These are phyloP conservation scores for Aquilaria agallochum DNA, from an alignment of 441 rosid genomes.

Conservation along the genomic window DNA sequence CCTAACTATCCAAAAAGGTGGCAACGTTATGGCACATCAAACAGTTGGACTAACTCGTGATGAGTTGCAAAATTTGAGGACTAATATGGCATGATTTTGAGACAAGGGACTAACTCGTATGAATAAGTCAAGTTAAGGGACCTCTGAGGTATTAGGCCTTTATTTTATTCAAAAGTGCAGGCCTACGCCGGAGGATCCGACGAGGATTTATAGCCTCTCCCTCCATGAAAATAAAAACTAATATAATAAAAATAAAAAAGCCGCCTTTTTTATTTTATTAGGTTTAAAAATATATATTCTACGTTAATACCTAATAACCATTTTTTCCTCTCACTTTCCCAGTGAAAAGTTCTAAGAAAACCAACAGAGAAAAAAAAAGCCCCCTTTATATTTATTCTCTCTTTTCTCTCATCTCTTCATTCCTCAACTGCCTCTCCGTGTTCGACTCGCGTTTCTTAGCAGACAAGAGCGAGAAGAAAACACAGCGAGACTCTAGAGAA, in stretches of 20 bases:
- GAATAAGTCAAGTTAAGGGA: neutral
- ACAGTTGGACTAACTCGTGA: too few relatives aligned
- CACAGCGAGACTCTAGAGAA: neutral
- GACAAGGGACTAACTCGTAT: constrained; percentile 18
- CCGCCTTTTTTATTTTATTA: neutral
- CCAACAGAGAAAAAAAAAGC: neutral
- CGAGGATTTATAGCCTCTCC: neutral
- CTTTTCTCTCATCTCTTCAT: neutral
- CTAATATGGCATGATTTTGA: constrained; percentile 9
- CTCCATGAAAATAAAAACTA: neutral
- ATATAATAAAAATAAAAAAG: neutral
- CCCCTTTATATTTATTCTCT: neutral
- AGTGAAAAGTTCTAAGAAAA: neutral
- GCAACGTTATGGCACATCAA: too few relatives aligned
- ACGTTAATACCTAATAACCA: neutral
- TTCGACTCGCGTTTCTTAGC: constrained; percentile 54
- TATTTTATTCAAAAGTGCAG: neutral
- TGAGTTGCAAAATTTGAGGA: neutral
- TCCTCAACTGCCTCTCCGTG: constrained; percentile 64
- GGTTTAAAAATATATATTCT: neutral
- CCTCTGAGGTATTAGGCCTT: neutral
- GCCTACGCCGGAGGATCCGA: constrained; percentile 13
- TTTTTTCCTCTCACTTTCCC: constrained; percentile 4
- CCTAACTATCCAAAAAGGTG: too few relatives aligned
- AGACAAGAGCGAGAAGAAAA: constrained; percentile 16